Evolutionary conservation across 2,329 filamentous ascomycete genomes (phyloP), one percentile per base, ranked within the genome.

Genomic region (Colletotrichum somersetense): DNA sequence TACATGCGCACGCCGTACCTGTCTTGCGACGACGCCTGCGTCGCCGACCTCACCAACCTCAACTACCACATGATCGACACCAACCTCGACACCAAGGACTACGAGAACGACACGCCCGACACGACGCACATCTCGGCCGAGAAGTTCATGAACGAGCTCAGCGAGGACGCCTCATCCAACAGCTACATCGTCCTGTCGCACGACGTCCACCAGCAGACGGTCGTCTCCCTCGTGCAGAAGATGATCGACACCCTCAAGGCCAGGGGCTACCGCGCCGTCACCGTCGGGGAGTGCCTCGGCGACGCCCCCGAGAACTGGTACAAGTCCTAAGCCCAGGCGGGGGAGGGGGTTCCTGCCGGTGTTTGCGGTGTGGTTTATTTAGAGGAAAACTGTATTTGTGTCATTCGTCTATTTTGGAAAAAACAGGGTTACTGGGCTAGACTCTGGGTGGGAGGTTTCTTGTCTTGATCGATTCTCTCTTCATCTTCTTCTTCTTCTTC

Each of bases 81-180:
- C 75, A 86, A 89, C 76, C 79, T 91, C 16, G 89, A 91, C 77
- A 91, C 89, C 20, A 87, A 89, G 73, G 89, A 91, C 79, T 91
- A 88, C 76, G 81, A 87, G 75, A 85, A 89, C 75, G 82, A 85
- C 68, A 80, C 80, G 11, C 83, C 87, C 2, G 79, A 84, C 53
- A 83, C 84, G 73, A 89, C 90, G 74, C 80, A 84, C 71, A 77
- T 81, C 38, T 85, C 84, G 66, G 84, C 88, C 74, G 76, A 80
- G 14, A 77, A 77, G 10, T 83, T 80, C 70, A 77, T 77, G n/a
- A 70, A 62, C 35, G 75, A 74, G 7, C 72, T 80, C 7, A 66
- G 75, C 55, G 35, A 30, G 30, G 65, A 69, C 16, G n/a, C 62
- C 4, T 55, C 26, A 7, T 65, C 77, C 4, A 78, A 77, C 18